Evolutionary conservation across 2,329 filamentous ascomycete species (phyloP), one percentile per base, ranked within the genome.

Genomic region (Zymoseptoria passerinii): DNA sequence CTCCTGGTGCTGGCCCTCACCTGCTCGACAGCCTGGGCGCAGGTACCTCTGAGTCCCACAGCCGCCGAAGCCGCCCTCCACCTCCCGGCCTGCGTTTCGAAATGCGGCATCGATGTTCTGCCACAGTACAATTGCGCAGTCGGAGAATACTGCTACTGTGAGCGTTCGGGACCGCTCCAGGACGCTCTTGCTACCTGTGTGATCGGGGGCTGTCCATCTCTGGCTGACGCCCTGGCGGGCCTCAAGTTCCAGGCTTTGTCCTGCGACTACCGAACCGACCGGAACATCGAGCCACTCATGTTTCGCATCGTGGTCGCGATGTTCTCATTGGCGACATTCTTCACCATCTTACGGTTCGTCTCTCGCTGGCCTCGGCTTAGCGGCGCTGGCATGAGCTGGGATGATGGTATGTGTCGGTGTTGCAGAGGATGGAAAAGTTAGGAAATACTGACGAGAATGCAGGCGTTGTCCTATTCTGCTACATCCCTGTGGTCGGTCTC

Each of bases 201-300:
- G 10, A 52, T 52, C 10, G 50, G 50, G 4, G 23, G 19, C 29
- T 52, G 50, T 52, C 57, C 57, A 16, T 27, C 50, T 8, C 50
- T 52, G 50, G 50, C 19, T n/a, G 55, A 60, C 16, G 54, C 40
- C 27, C 20, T 58, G n/a, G 55, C 48, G 1, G 55, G 55, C 8
- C 52, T 55, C 52, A 57, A 58, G 49, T 56, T 55, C 49, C 55
- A 60, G 50, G 52, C 55, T n/a, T 29, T 52, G 6, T 55, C 48
- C 5, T 60, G 58, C 52, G 16, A 35, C 16, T 53, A 55, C 13
- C 19, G 27, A 8, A 54, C 28, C 1, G 23, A 23, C n/a, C 50
- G 50, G n/a, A 28, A 52, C 13, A 52, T 52, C n/a, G 16, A 18
- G n/a, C 50, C 50, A 23, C 53, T 52, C 23, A 52, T 28, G 16